phyloP scores from a whole-genome alignment of 2,329 filamentous ascomycete species.

The Fusarium sp. region DNA sequence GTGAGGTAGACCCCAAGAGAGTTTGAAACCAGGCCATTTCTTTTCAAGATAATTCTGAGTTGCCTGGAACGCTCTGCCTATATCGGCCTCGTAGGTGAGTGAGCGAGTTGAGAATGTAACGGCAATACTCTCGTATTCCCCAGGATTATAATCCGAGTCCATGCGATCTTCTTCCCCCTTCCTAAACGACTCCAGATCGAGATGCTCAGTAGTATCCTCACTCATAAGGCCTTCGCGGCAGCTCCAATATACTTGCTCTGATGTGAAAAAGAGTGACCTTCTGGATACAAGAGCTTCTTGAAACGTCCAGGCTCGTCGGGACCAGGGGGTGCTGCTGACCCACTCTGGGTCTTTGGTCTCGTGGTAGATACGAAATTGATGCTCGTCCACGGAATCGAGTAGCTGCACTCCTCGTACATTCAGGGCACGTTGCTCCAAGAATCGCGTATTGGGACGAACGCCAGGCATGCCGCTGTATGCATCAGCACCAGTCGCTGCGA shows the following conservation, averaged over 20 bases:
- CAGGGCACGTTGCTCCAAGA: not conserved
- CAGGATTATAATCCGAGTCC: not conserved
- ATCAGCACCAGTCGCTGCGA: not conserved
- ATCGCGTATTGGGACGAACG: accelerated
- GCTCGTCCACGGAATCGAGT: not conserved
- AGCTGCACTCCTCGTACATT: not conserved
- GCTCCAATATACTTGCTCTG: not conserved
- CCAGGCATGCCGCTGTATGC: not conserved
- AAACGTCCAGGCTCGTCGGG: not conserved
- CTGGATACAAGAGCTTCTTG: not conserved
- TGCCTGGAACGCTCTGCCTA: not conserved
- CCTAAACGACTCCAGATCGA: not conserved
- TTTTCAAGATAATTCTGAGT: not conserved
- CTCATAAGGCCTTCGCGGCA: not conserved
- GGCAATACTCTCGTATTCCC: not conserved
- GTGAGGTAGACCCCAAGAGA: not conserved
- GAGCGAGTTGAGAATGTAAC: not conserved
- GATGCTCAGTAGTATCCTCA: not conserved
- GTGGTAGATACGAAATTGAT: not conserved
- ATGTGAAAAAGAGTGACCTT: not conserved
- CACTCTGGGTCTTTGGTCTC: not conserved
- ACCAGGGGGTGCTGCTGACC: not conserved
- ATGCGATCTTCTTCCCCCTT: not conserved
- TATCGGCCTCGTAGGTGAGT: not conserved
- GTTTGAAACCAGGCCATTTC: not conserved